Evolutionary conservation across 192 early-diverging fungal species (phyloP).

Genomic region (Paraglomus brasilianum): DNA sequence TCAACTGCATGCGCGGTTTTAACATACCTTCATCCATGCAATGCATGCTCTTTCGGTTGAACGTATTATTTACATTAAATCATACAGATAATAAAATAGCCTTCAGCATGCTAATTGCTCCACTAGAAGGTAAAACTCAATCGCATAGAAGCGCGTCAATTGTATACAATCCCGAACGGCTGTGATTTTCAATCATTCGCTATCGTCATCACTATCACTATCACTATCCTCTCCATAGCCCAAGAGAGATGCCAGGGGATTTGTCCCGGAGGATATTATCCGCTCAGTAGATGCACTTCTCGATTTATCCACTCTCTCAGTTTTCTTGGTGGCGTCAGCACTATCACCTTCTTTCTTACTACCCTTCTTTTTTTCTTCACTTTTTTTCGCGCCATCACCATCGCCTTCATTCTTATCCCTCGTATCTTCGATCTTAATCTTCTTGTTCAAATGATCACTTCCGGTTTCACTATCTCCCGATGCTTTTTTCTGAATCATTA

Average conservation of each 20-base stretch:
- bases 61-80: no score
- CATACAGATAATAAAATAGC: no score
- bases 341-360: background rate
- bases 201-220: slow-evolving; percentile 1
- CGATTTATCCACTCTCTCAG: background rate
- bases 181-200: no score
- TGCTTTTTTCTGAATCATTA: background rate
- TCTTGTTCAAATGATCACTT: no score
- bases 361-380: background rate
- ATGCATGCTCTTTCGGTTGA: no score
- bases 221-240: slow-evolving; percentile 1
- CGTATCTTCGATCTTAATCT: background rate
- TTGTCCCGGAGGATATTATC: background rate
- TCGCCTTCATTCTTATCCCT: background rate
- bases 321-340: background rate
- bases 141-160: no score
- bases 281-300: background rate
- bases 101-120: no score
- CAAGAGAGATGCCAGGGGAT: slow-evolving; percentile 4
- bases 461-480: background rate
- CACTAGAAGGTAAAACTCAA: no score
- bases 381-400: background rate
- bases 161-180: no score
- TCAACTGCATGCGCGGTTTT: no score
- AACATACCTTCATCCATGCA: no score